Evolutionary conservation across 148 eudicot genomes (phyloP), one percentile per base, ranked within the genome.

Genomic region (Camellia lanceoleosa): DNA sequence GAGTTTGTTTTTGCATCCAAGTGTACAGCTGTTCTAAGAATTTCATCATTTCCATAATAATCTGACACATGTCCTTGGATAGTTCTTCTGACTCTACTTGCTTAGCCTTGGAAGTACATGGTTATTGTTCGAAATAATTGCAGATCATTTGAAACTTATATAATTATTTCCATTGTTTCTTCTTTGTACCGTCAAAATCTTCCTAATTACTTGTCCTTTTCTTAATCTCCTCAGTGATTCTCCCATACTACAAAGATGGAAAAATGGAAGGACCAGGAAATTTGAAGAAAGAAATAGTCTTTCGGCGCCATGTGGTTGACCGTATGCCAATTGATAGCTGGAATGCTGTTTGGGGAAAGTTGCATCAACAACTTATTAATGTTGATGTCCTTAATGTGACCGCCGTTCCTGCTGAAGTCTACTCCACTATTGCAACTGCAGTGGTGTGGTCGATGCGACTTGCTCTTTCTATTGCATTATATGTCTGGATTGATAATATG

Each of bases 361-460:
- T 95, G 88, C 97, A 95, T 87, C 93, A 95, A 63, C 98, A 95
- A 80, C 80, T 95, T 74, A 90, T 92, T 72, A 95, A 93, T 78
- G 96, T 95, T 79, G 97, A 95, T 86, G 94, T 95, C 75, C 77
- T 86, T 63, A 89, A 95, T 73, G 89, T 73, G 76, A 84, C 89
- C 78, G 86, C 94, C 10, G 92, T 92, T 49, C 88, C 87, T 76
- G 90, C 87, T 51, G 95, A 95, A 81, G 89, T 93, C 44, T 93
- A 93, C 78, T 88, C 97, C 67, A 84, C 93, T 77, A 92, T 93
- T 81, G 93, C 94, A 43, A 91, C 93, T 79, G 91, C 90, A 81
- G 98, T 95, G 77, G 84, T 95, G 61, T 95, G 98, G 98, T 90
- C 97, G 60, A 95, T 95, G 97, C 91, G 98, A 78, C 94, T 95